Evolutionary conservation across 2,329 filamentous ascomycete genomes (phyloP), one percentile per base, ranked within the genome.

Genomic region (Hortaea werneckii): DNA sequence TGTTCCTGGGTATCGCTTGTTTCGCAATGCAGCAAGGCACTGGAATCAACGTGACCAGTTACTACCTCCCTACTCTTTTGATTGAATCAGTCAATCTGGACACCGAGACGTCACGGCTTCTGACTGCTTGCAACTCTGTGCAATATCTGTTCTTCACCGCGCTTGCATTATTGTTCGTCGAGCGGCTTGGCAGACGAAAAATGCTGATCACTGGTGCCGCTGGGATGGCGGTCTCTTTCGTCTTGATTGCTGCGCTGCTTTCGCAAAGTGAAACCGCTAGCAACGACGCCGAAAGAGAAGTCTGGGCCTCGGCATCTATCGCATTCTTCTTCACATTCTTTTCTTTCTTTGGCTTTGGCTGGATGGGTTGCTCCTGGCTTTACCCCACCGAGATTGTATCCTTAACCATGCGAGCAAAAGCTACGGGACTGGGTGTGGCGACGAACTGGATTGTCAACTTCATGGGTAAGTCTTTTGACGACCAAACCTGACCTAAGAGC

Each of bases 11-110:
- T 1, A 68, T 70, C 43, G 78, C 9, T 72, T 72, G 5, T 77
- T 80, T 61, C 66, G 80, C 40, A n/a, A 77, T 81, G 70, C 77
- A 80, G 58, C 78, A 81, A 52, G 64, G 79, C 6, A 71, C 69
- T 13, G 46, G 43, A 13, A 78, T 75, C 1, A 34, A 34, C 30
- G 30, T 34, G 7, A 34, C n/a, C 7, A 34, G 30, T n/a, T 34
- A 34, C 30, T 34, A 34, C 30, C n/a, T 8, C 9, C 37, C 30
- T 7, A 34, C 30, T 7, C 30, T 34, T 34, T n/a, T 34, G n/a
- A 34, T 34, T 7, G n/a, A 7, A 7, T 34, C 30, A 7, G 30
- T 34, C 30, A n/a, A n/a, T n/a, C 30, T 34, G 30, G 7, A 7
- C 7, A n/a, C 7, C 30, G n/a, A 34, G 30, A 7, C n/a, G 7